Evolutionary conservation across 371 early-diverging fungal genomes (phyloP).

Genomic region (Mucor velutinosus): DNA sequence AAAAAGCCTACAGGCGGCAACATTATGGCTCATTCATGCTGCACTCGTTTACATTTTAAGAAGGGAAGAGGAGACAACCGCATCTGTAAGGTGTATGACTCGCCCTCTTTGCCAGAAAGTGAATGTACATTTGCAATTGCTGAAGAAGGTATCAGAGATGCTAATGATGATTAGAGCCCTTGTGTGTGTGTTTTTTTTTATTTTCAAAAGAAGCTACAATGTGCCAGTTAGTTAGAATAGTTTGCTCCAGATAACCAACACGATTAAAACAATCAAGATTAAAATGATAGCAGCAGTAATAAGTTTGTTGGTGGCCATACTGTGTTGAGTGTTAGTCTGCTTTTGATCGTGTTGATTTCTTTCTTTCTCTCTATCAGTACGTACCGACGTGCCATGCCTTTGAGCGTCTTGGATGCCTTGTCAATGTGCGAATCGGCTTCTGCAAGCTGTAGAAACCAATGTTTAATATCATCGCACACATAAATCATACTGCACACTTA

Average conservation of each 20-base stretch:
- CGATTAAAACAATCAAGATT: slow-evolving; percentile 79
- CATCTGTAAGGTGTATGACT: slow-evolving; percentile 91
- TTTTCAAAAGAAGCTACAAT: slow-evolving; percentile 7
- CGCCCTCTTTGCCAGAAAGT: slow-evolving; percentile 82
- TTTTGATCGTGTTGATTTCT: background rate
- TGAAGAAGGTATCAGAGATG: slow-evolving; percentile 70
- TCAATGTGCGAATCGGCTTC: slow-evolving; percentile 91
- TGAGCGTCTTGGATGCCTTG: slow-evolving; percentile 84
- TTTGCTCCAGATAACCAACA: slow-evolving; percentile 83
- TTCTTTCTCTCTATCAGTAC: background rate
- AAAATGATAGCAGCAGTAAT: slow-evolving; percentile 86
- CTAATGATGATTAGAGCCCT: slow-evolving; percentile 41
- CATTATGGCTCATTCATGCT: slow-evolving; percentile 96
- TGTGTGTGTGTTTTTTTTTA: background rate
- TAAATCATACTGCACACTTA: slow-evolving; percentile 32
- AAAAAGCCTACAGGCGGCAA: slow-evolving; percentile 99
- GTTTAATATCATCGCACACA: background rate
- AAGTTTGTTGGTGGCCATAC: slow-evolving; percentile 88
- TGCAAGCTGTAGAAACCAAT: slow-evolving; percentile 53
- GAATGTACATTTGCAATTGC: slow-evolving; percentile 74
- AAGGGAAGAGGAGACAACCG: slow-evolving; percentile 86
- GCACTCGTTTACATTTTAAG: slow-evolving; percentile 71
- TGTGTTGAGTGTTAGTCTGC: slow-evolving; percentile 29
- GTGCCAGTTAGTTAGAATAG: slow-evolving; percentile 25
- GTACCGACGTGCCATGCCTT: slow-evolving; percentile 92